phyloP scores from a whole-genome alignment of 2,329 filamentous ascomycete genomes.

The Colletotrichum musicola region DNA sequence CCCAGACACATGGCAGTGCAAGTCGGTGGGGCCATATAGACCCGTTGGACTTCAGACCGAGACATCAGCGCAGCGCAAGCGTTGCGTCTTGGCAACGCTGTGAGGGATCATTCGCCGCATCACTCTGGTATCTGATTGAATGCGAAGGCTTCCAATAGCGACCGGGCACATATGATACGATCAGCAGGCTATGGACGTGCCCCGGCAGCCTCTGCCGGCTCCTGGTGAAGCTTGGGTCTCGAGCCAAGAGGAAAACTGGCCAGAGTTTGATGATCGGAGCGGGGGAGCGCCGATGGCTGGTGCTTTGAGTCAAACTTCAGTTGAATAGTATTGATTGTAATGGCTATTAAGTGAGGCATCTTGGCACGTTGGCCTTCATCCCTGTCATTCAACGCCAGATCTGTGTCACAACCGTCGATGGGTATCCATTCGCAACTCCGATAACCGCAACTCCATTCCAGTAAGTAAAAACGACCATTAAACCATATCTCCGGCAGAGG shows the following conservation, averaged over 20 bases:
- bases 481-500: constrained; percentile 20
- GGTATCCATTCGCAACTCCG: constrained; percentile 1
- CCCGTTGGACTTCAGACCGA: constrained; percentile 13
- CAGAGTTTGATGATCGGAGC: constrained; percentile 7
- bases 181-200: constrained; percentile 11
- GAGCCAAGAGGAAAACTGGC: constrained; percentile 19
- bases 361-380: not conserved
- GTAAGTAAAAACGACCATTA: not conserved
- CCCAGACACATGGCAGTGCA: constrained; percentile 27
- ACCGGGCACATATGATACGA: not conserved
- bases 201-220: not conserved
- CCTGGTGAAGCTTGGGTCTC: constrained; percentile 10
- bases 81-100: not conserved
- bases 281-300: not conserved
- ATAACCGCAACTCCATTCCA: not conserved
- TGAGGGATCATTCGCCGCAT: not conserved
- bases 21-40: not conserved
- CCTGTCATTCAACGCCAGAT: not conserved
- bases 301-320: constrained; percentile 4
- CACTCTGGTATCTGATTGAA: not conserved
- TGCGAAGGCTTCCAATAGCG: not conserved
- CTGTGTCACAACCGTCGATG: not conserved
- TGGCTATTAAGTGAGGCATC: not conserved
- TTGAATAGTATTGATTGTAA: constrained; percentile 6
- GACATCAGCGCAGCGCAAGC: not conserved